Evolutionary conservation across 176 grass and related monocot species (phyloP), one percentile per base, ranked within the genome.

Genomic region (Pontederia paniculata): DNA sequence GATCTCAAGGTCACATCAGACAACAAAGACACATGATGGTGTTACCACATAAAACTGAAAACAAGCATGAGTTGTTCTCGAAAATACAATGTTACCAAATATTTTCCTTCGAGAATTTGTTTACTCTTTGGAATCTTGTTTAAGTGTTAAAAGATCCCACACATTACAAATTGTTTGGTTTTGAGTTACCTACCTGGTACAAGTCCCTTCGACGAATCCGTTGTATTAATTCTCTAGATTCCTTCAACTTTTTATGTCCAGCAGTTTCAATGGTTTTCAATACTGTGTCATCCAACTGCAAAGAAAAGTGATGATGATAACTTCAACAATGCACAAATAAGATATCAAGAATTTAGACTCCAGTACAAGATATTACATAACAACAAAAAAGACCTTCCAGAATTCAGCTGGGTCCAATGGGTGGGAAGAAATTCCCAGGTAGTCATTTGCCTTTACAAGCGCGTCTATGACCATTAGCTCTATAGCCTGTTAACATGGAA

Each of bases 401-500:
- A 86, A 96, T 25, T 96, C 74, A 43, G 77, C 76, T n/a, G 86
- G 80, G 16, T 96, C 91, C 62, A 69, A 62, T 28, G 86, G 77
- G 70, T 82, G 82, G 51, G 79, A 81, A 55, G 91, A 74, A 73
- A 96, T 89, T 75, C 71, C 67, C 58, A 96, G 53, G 60, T 89
- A 96, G 55, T 81, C 71, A 25, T 96, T 78, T 21, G 91, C 91
- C 48, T 89, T 77, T 46, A 87, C 0, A 42, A 96, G 81, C 0
- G 86, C 85, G 50, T 96, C 91, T 17, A 96, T 82, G 65, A 87
- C 70, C 91, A 96, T 96, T 37, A 89, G 79, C 65, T 96, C 91
- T 21, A 89, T 87, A 75, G 86, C 86, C 91, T 94, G 50, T 10
- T 45, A 21, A 55, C 9, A 20, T 31, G 46, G 55, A 56, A 14